Conservation (phyloP, 2,329 filamentous ascomycete species). For the Pyricularia sp. region DNA sequence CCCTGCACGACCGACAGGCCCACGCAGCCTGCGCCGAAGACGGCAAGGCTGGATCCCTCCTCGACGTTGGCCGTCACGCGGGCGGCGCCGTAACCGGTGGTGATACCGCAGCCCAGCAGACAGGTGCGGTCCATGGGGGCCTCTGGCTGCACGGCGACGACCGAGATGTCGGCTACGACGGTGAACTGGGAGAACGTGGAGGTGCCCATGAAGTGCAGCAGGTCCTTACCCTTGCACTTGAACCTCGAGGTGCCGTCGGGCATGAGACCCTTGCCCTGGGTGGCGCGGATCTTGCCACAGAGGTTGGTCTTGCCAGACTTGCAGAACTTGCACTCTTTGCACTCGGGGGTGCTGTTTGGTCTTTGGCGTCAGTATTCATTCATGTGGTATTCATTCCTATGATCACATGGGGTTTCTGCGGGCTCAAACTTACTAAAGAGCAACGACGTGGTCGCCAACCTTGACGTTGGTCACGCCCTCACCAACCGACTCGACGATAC, state of each 20-base stretch:
- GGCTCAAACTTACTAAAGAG: slow-evolving; percentile 61
- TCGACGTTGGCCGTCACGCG: slow-evolving; percentile 89
- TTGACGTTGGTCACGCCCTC: slow-evolving; percentile 92
- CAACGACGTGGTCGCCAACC: slow-evolving; percentile 80
- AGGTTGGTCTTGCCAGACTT: slow-evolving; percentile 99
- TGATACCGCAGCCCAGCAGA: slow-evolving; percentile 95
- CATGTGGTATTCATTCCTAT: not conserved
- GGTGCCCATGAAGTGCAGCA: slow-evolving; percentile 98
- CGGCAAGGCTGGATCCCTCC: slow-evolving; percentile 77
- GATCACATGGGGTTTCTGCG: slow-evolving; percentile 8
- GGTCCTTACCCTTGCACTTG: slow-evolving; percentile 86
- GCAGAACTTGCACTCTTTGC: slow-evolving; percentile 98
- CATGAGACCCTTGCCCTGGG: slow-evolving; percentile 94
- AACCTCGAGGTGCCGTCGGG: slow-evolving; percentile 94
- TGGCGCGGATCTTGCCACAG: slow-evolving; percentile 96
- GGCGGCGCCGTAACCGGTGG: slow-evolving; percentile 93
- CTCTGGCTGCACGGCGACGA: slow-evolving; percentile 77
- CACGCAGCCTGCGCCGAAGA: slow-evolving; percentile 95
- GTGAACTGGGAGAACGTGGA: slow-evolving; percentile 99
- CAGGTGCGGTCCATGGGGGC: slow-evolving; percentile 95
- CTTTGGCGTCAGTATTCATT: slow-evolving; percentile 1
- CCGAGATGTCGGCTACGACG: slow-evolving; percentile 96
- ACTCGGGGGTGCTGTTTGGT: slow-evolving; percentile 74
- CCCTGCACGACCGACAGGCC: slow-evolving; percentile 94
- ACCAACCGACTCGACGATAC: slow-evolving; percentile 83